phyloP scores from a whole-genome alignment of 371 early-diverging fungal species.

The Coemansia sp. region DNA sequence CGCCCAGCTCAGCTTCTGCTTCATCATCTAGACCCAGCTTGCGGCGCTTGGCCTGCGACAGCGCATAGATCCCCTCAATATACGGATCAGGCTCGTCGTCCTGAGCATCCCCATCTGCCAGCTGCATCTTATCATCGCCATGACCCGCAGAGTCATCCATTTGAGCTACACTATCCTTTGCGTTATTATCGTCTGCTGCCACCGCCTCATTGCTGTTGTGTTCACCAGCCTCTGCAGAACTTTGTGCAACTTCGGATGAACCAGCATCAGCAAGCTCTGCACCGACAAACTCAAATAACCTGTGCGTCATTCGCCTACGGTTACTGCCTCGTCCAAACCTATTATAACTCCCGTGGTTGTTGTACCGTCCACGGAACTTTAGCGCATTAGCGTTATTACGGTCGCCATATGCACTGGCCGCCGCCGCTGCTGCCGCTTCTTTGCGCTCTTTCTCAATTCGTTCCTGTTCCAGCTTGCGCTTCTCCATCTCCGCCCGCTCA shows the following conservation, averaged over 20 bases:
- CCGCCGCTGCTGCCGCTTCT: constrained; percentile 25
- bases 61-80: constrained; percentile 31
- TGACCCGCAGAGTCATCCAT: background rate
- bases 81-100: constrained; percentile 26
- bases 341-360: constrained; percentile 2
- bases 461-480: constrained; percentile 30
- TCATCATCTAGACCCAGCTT: constrained; percentile 31
- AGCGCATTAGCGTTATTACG: constrained; percentile 1
- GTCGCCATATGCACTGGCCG: constrained; percentile 4
- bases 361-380: constrained; percentile 26
- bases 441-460: constrained; percentile 42
- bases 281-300: constrained; percentile 44
- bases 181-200: background rate
- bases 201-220: background rate
- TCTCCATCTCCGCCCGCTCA: constrained; percentile 34
- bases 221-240: background rate
- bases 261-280: background rate
- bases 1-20: background rate
- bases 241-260: background rate
- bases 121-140: background rate
- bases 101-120: background rate
- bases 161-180: background rate
- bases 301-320: constrained; percentile 10
- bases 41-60: constrained; percentile 35
- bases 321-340: constrained; percentile 7